A percentile compares a stretch with the other conserved stretches of the same genome.
Conservation (phyloP, 805 yeast genomes). For the Candida manassasensis region DNA sequence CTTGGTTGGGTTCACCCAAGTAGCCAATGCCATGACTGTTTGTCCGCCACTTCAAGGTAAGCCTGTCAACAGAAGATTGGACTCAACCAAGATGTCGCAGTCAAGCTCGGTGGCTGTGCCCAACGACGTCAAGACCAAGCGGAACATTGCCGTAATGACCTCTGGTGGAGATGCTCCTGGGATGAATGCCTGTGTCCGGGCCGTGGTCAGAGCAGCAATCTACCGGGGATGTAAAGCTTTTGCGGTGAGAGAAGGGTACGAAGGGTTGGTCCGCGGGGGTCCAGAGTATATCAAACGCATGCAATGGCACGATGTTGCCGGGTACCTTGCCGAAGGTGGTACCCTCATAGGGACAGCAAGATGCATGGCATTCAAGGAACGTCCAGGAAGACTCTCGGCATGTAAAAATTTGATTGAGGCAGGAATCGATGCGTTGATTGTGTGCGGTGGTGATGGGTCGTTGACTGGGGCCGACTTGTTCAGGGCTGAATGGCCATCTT, state of each 20-base stretch:
- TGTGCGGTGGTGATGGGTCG: slow-evolving; percentile 99
- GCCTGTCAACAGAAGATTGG: slow-evolving; percentile 14
- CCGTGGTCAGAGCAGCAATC: slow-evolving; percentile 91
- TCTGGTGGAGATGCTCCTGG: slow-evolving; percentile 99
- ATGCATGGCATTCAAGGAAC: slow-evolving; percentile 77
- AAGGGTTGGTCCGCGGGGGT: slow-evolving; percentile 89
- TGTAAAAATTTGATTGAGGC: slow-evolving; percentile 78
- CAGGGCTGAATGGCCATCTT: slow-evolving; percentile 90
- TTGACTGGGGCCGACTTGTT: slow-evolving; percentile 95
- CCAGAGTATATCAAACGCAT: slow-evolving; percentile 62
- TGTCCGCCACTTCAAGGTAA: slow-evolving; percentile 37
- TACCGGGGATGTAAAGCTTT: slow-evolving; percentile 82
- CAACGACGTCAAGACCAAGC: slow-evolving; percentile 19
- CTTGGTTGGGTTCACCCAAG: slow-evolving; percentile 72
- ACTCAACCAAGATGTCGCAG: slow-evolving; percentile 12
- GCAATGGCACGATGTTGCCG: slow-evolving; percentile 93
- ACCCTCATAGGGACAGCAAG: slow-evolving; percentile 96
- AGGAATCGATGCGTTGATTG: slow-evolving; percentile 93
- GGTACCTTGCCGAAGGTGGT: slow-evolving; percentile 90
- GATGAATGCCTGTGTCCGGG: slow-evolving; percentile 94
- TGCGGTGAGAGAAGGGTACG: slow-evolving; percentile 92
- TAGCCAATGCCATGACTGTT: slow-evolving; percentile 52
- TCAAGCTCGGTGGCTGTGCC: slow-evolving; percentile 15
- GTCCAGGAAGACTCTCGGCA: slow-evolving; percentile 77
- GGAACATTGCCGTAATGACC: slow-evolving; percentile 90